Evolutionary conservation across 768 basidiomycete genomes (phyloP), one percentile per base, ranked within the genome.

Genomic region (Terana coerulea): DNA sequence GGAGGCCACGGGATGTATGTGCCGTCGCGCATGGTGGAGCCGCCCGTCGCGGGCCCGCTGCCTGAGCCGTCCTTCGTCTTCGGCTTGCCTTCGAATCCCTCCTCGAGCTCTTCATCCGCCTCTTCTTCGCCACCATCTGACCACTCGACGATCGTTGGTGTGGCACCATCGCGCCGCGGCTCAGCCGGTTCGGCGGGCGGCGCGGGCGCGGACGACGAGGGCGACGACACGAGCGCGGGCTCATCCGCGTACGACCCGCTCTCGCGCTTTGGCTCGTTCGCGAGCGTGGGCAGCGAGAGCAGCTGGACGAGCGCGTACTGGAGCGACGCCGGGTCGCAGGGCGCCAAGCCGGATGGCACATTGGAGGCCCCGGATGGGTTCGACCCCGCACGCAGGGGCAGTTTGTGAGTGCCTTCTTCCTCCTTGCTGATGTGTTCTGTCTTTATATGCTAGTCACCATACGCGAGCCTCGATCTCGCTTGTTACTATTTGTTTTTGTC

Each of bases 261-360:
- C 19, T 60, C 61, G 33, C 42, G 61, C 39, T 64, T 60, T 46
- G 61, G 58, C 24, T 59, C 56, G 36, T 50, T 63, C 24, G 61
- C 64, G 54, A 62, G 61, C 49, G 52, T 59, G 30, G 59, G 60
- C 3, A 66, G 63, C 56, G 63, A 64, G 52, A 59, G 47, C 17
- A 65, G 65, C 54, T 60, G 52, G 56, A 64, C 64, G 49, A 66
- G 64, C 50, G 59, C 55, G n/a, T 60, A 54, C 36, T 47, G 37
- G 37, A 59, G 58, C 34, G 64, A 62, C n/a, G 59, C 54, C n/a
- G 48, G 49, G 33, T 5, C 39, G 5, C 39, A 58, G 54, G 37
- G 44, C 39, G 49, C 30, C 30, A 12, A 25, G 49, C 25, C 17
- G n/a, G 36, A 17, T 29, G 37, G 7, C 14, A 34, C 19, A 6